These are phyloP conservation scores for Yarrowia deformans DNA, from an alignment of 805 yeast genomes.

Conservation along the genomic window DNA sequence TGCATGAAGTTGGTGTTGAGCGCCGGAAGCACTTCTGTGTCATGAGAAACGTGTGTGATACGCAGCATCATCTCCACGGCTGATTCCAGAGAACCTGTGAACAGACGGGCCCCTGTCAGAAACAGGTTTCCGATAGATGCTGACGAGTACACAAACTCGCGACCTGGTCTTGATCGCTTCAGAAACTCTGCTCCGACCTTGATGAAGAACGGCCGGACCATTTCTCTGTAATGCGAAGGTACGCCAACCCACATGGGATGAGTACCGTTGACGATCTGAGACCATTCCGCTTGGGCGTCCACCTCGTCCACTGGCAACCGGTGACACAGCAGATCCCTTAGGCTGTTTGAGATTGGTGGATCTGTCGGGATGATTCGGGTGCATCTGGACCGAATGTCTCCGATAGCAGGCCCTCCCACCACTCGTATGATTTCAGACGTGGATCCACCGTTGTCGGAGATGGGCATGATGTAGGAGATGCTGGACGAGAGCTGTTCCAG, in stretches of 20 bases:
- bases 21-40: conserved; percentile 73
- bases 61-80: conserved; percentile 79
- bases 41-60: conserved; percentile 64
- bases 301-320: conserved; percentile 59
- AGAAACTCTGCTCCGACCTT: conserved; percentile 80
- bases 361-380: conserved; percentile 69
- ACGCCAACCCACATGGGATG: conserved; percentile 72
- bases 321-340: conserved; percentile 54
- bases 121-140: conserved; percentile 89
- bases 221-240: conserved; percentile 66
- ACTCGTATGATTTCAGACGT: conserved; percentile 86
- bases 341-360: conserved; percentile 46
- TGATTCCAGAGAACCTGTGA: conserved; percentile 83
- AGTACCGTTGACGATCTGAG: conserved; percentile 75
- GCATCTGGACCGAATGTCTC: conserved; percentile 84
- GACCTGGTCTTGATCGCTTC: conserved; percentile 65
- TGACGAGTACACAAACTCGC: conserved; percentile 72
- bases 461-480: conserved; percentile 76
- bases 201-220: conserved; percentile 76
- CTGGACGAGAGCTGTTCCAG: conserved; percentile 56
- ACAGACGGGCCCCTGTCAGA: conserved; percentile 79
- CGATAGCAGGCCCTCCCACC: conserved; percentile 94
- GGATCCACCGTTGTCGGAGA: conserved; percentile 94
- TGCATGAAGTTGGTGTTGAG: conserved; percentile 84
- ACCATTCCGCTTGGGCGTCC: conserved; percentile 77